Evolutionary conservation across 2,329 filamentous ascomycete species (phyloP), one percentile per base, ranked within the genome.

Genomic region (Pseudophaeomoniella oleicola): DNA sequence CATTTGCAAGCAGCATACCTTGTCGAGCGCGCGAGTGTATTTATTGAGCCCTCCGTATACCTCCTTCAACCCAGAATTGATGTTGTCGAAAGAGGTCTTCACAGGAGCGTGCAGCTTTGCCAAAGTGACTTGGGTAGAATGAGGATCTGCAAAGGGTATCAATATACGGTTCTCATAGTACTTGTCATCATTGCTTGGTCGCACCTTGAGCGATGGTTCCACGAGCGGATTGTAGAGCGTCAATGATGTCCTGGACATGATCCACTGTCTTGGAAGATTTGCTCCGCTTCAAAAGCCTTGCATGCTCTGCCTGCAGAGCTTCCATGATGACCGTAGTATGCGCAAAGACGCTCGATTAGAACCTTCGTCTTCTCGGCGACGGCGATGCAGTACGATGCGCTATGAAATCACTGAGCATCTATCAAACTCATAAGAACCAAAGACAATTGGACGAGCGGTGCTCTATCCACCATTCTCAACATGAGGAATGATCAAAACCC

Each of bases 101-200:
- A 94, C 68, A 0, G 87, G 83, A 44, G 81, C 87, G 54, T 94
- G 86, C 13, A 94, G 71, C 53, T 81, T 87, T 18, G 82, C 81
- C 48, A 96, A 71, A 16, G 78, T 80, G 41, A 87, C 66, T 30
- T 78, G 74, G 12, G 83, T 77, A 29, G 72, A 73, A 44, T 77
- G 74, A 16, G 81, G 75, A 50, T 86, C 80, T 72, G 58, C 50
- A 32, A 30, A 33, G 18, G 48, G 19, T 32, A 42, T 5, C 9
- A 34, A 22, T 19, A 34, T 4, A 6, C 12, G 9, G 6, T 9
- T 34, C 12, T 4, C 12, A 6, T 4, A 17, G 9, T 4, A 19
- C 9, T 34, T 32, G 30, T 45, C 18, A 49, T 36, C 35, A 34
- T 30, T 38, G 50, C 62, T 42, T 58, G n/a, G n/a, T n/a, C n/a